These are phyloP conservation scores for Backusella macrospora DNA, from an alignment of 192 early-diverging fungal species.

Conservation along the genomic window DNA sequence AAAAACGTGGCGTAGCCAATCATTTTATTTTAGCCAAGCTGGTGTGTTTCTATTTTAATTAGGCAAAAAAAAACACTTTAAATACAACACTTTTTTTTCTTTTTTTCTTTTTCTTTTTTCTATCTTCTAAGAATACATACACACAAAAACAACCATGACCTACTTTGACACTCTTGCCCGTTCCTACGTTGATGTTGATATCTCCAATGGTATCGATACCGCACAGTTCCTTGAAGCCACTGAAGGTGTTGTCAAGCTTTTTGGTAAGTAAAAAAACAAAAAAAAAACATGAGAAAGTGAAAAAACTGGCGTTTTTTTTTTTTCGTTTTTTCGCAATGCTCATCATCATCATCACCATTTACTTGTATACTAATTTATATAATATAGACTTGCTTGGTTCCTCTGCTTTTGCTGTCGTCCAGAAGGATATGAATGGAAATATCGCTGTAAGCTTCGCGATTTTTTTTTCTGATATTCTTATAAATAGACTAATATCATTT, in stretches of 20 bases:
- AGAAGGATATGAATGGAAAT: constrained; percentile 92
- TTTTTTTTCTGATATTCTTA: not conserved
- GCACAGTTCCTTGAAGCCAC: constrained; percentile 77
- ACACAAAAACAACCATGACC: constrained; percentile 36
- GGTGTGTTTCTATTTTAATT: not conserved
- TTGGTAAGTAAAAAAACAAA: constrained; percentile 52
- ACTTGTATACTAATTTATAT: not conserved
- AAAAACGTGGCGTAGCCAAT: constrained; percentile 6
- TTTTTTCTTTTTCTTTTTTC: not conserved
- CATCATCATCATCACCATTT: not conserved
- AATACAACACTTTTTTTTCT: not conserved
- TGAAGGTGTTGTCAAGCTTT: constrained; percentile 74
- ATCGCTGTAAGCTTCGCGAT: constrained; percentile 61
- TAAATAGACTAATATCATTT: constrained; percentile 19
- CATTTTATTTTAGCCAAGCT: not conserved
- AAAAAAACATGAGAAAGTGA: not conserved
- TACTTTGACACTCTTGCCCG: constrained; percentile 68
- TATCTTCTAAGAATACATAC: constrained; percentile 1
- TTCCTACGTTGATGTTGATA: constrained; percentile 69
- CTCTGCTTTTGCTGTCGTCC: constrained; percentile 83
- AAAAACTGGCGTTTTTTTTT: not conserved
- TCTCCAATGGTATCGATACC: constrained; percentile 73
- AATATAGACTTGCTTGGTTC: constrained; percentile 65
- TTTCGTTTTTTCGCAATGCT: not conserved
- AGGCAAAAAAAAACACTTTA: not conserved